A percentile compares a stretch with the other conserved stretches of the same genome.
Conservation (phyloP, 345 rosid species). For the Boechera retrofracta region DNA sequence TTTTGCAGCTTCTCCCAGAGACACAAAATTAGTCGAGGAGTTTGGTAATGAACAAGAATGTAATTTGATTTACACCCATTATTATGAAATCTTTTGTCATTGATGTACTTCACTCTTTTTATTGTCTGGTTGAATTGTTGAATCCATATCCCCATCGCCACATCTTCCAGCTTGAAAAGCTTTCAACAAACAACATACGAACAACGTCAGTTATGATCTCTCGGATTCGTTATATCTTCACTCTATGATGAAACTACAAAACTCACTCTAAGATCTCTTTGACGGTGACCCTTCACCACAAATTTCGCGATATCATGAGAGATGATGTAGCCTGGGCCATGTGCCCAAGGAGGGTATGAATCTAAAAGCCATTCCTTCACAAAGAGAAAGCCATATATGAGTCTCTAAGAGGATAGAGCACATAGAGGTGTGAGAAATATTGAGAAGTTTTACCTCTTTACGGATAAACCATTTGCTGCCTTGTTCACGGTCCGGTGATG, state of each 20-base stretch:
- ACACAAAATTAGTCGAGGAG: slow-evolving; percentile 75
- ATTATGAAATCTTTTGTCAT: slow-evolving; percentile 75
- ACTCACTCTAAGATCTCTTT: slow-evolving; percentile 69
- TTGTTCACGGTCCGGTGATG: slow-evolving; percentile 76
- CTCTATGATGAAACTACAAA: slow-evolving; percentile 21
- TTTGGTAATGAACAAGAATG: slow-evolving; percentile 89
- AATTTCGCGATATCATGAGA: slow-evolving; percentile 81
- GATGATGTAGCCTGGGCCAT: slow-evolving; percentile 86
- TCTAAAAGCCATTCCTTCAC: slow-evolving; percentile 77
- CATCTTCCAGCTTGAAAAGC: slow-evolving; percentile 93
- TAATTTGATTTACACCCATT: slow-evolving; percentile 74
- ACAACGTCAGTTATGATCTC: not conserved
- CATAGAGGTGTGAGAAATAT: slow-evolving; percentile 14
- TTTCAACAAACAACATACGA: slow-evolving; percentile 39
- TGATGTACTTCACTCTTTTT: slow-evolving; percentile 61
- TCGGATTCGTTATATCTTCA: not conserved
- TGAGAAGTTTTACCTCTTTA: slow-evolving; percentile 54
- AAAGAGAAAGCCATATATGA: slow-evolving; percentile 6
- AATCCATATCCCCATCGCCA: slow-evolving; percentile 97
- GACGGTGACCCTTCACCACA: slow-evolving; percentile 68
- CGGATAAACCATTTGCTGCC: slow-evolving; percentile 91
- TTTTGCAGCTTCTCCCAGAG: slow-evolving; percentile 91
- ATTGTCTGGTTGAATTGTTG: slow-evolving; percentile 64
- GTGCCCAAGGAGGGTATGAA: slow-evolving; percentile 97
- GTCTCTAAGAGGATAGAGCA: slow-evolving; percentile 24